Base-by-base conservation (phyloP, 257 asterid genomes). In the Buddleja alternifolia region DNA sequence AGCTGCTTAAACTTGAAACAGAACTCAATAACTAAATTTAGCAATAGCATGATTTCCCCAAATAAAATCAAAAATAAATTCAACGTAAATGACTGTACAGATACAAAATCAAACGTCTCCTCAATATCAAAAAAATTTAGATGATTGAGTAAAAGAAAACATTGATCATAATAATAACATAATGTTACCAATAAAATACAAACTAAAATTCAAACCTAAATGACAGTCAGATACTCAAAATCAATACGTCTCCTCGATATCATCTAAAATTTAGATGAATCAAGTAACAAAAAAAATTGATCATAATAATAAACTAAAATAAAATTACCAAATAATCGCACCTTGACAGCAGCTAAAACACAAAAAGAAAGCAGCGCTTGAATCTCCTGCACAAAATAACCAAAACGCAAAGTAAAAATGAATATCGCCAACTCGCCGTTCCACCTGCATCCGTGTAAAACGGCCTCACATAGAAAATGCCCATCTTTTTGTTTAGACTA, bases 331-430 rank as follows among this genome's bases (percentile, higher is more conserved):
- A n/a, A 76, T 0, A 54, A 42, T 0, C 45, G 48, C 71, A 90
- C 96, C 98, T 93, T 93, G 29, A 93, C 71, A 74, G 84, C 85
- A 60, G 76, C 76, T 47, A 89, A 79, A 67, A 86, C 88, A 46
- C 74, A 69, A 70, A 83, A 90, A 1, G 93, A 84, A 63, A 91
- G 81, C 74, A 84, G 42, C 20, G 93, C 96, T 77, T 90, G 99
- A 75, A 91, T 79, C 85, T 93, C 99, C 99, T 89, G 73, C 55
- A 63, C 73, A 72, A 59, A 57, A 47, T 19, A 46, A 56, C 20
- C 50, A 69, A 60, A n/a, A n/a, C n/a, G n/a, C n/a, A n/a, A n/a
- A n/a, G n/a, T n/a, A n/a, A n/a, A n/a, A n/a, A n/a, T n/a, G n/a
- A n/a, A n/a, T n/a, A n/a, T n/a, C n/a, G n/a, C n/a, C n/a, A n/a